These are phyloP conservation scores for Theobroma cacao DNA, from an alignment of 345 rosid species.

Conservation along the genomic window DNA sequence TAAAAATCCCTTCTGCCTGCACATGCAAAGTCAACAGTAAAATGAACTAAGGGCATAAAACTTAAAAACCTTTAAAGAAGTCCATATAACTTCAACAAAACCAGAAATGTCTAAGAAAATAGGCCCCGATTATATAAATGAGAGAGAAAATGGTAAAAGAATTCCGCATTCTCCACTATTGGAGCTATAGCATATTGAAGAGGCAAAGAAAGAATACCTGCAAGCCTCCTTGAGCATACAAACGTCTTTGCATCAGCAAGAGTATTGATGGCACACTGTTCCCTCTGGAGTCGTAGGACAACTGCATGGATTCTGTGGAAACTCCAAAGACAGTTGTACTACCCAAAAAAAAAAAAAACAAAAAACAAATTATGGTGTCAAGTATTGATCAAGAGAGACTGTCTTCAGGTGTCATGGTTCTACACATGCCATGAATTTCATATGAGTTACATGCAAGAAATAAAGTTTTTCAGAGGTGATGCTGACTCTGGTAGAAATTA, in stretches of 20 bases:
- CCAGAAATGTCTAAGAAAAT: background rate
- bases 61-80: background rate
- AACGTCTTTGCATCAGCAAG: conserved; percentile 79
- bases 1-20: conserved; percentile 90
- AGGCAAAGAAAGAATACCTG: conserved; percentile 39
- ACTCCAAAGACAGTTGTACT: conserved; percentile 96
- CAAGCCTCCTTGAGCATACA: conserved; percentile 84
- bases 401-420: background rate
- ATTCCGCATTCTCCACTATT: background rate
- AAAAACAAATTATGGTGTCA: background rate
- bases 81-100: background rate
- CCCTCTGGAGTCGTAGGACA: conserved; percentile 84
- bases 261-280: conserved; percentile 89
- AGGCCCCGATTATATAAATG: conserved; percentile 10
- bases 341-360: conserved; percentile 15
- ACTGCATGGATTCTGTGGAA: conserved; percentile 94
- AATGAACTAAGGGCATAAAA: background rate
- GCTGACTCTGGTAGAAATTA: background rate
- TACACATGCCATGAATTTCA: background rate
- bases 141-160: background rate
- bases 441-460: background rate
- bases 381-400: background rate
- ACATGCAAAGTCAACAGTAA: background rate
- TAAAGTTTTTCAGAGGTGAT: background rate
- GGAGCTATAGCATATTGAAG: background rate